A percentile compares a stretch with the other conserved stretches of the same genome.
These are phyloP conservation scores for Euptelea pleiosperma DNA, from an alignment of 164 flowering plant species.

Conservation along the genomic window DNA sequence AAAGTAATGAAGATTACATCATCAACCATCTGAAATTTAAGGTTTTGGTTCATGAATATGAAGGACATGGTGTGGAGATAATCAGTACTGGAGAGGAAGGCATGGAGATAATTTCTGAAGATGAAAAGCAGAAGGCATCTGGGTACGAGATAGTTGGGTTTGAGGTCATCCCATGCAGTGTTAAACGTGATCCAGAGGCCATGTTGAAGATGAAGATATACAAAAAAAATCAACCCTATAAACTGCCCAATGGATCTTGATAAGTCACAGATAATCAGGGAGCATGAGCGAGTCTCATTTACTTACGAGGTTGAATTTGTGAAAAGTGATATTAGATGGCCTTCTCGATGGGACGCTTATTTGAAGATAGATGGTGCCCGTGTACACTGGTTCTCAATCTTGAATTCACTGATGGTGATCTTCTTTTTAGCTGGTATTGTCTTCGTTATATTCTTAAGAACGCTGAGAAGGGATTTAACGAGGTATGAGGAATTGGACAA, in stretches of 20 bases:
- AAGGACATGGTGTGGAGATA: background rate
- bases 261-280: background rate
- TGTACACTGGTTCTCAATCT: constrained; percentile 1
- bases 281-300: background rate
- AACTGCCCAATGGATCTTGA: background rate
- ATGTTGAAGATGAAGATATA: background rate
- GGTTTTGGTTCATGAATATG: constrained; percentile 9
- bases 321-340: background rate
- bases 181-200: background rate
- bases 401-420: background rate
- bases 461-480: background rate
- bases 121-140: background rate
- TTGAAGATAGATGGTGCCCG: background rate
- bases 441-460: background rate
- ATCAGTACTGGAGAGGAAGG: constrained; percentile 2
- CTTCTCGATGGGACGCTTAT: background rate
- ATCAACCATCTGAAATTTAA: constrained; percentile 15
- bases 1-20: constrained; percentile 7
- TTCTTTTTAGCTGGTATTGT: background rate
- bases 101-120: background rate
- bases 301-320: background rate
- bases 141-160: constrained; percentile 11
- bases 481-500: background rate
- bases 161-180: constrained; percentile 10
- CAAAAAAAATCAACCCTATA: background rate